Percentiles rank a stretch among this genome's conserved stretches.
phyloP scores from a whole-genome alignment of 1,284 basidiomycete species.

The Rhodotorula glutinis region DNA sequence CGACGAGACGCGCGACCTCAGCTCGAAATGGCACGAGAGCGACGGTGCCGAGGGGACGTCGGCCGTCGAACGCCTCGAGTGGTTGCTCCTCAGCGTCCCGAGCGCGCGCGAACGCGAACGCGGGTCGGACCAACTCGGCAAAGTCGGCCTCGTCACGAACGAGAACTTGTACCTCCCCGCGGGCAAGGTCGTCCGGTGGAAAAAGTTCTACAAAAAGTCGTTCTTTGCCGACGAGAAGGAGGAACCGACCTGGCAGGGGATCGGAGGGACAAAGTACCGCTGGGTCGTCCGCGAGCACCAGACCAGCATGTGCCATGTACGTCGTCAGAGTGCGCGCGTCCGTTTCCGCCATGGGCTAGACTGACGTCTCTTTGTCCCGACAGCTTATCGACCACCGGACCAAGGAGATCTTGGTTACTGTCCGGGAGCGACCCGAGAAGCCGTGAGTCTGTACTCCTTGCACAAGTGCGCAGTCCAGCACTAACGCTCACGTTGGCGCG shows the following conservation, averaged over 20 bases:
- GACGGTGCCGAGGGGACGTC: not conserved
- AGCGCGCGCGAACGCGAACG: not conserved
- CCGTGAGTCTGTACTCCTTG: constrained; percentile 17
- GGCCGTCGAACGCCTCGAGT: constrained; percentile 6
- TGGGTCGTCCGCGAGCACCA: constrained; percentile 1
- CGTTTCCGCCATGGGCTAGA: no score
- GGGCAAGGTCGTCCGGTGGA: constrained; percentile 13
- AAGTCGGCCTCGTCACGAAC: constrained; percentile 19
- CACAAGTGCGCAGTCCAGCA: no score
- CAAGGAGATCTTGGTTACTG: constrained; percentile 10
- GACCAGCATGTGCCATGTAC: not conserved
- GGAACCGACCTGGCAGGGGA: constrained; percentile 16
- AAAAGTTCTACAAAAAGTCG: constrained; percentile 8
- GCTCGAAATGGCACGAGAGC: constrained; percentile 9
- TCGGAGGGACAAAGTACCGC: constrained; percentile 16
- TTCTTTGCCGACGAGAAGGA: constrained; percentile 2
- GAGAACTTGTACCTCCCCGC: constrained; percentile 12
- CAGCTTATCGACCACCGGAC: constrained; percentile 15
- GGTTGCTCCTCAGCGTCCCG: constrained; percentile 12
- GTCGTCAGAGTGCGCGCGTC: no score
- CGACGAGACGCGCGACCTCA: not conserved
- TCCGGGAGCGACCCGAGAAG: constrained; percentile 1
- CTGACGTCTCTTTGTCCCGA: not conserved
- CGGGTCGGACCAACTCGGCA: constrained; percentile 5
- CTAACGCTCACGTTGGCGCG: not conserved